A percentile compares a stretch with the other conserved stretches of the same genome.
Evolutionary conservation across 2,329 filamentous ascomycete genomes (phyloP).

Genomic region (Ilyonectria robusta): DNA sequence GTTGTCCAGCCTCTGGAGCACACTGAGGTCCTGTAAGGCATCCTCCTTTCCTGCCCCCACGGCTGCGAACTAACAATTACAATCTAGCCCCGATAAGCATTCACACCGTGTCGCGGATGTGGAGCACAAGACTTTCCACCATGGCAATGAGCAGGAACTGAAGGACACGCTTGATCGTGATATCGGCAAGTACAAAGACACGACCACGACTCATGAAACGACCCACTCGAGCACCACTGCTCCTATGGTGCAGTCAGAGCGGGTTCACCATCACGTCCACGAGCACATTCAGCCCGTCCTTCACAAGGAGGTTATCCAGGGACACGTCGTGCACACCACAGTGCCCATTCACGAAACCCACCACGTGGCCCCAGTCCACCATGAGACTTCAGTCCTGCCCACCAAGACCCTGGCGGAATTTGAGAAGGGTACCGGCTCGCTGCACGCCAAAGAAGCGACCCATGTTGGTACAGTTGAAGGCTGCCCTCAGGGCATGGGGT

Average conservation of each 20-base stretch:
- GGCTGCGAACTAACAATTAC: neutral
- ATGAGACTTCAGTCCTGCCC: conserved; percentile 75
- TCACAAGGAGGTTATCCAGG: conserved; percentile 75
- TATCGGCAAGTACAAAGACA: conserved; percentile 52
- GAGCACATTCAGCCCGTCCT: conserved; percentile 80
- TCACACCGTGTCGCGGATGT: conserved; percentile 70
- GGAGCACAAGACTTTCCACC: conserved; percentile 73
- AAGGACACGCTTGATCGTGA: conserved; percentile 66
- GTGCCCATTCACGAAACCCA: conserved; percentile 81
- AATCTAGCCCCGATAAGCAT: conserved; percentile 70
- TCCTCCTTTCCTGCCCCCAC: rapidly evolving
- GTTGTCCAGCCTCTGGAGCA: conserved; percentile 73
- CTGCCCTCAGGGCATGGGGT: conserved; percentile 62
- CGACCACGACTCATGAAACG: conserved; percentile 47
- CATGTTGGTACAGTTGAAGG: conserved; percentile 72
- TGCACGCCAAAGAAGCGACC: conserved; percentile 68
- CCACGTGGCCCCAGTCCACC: conserved; percentile 76
- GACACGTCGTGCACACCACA: conserved; percentile 77
- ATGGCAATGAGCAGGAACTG: conserved; percentile 68
- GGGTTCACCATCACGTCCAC: conserved; percentile 66
- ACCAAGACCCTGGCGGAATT: conserved; percentile 77
- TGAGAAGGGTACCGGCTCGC: conserved; percentile 58
- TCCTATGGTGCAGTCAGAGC: conserved; percentile 48
- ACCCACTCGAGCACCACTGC: conserved; percentile 46
- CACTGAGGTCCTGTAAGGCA: conserved; percentile 59